These are phyloP conservation scores for Fusarium lyarnte DNA, from an alignment of 2,329 filamentous ascomycete species.

Conservation along the genomic window DNA sequence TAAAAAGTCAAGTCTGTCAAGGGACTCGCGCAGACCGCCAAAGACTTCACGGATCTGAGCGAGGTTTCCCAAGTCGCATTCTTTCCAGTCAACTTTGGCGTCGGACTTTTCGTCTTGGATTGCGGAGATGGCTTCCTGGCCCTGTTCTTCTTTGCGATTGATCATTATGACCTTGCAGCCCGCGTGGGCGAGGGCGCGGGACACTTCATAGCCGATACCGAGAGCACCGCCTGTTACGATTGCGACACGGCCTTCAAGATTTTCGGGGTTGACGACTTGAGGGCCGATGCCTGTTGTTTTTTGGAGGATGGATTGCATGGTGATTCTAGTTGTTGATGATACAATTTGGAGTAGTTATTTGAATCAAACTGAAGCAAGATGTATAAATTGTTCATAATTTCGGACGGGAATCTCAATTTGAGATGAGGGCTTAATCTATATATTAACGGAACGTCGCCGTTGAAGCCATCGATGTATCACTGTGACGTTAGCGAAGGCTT, in stretches of 20 bases:
- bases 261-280: constrained; percentile 46
- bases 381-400: background rate
- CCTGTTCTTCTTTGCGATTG: constrained; percentile 48
- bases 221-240: constrained; percentile 52
- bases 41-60: constrained; percentile 43
- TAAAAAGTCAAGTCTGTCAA: constrained; percentile 54
- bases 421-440: background rate
- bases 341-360: fast-evolving
- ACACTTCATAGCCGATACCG: constrained; percentile 52
- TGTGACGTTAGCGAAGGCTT: background rate
- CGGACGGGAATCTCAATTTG: fast-evolving
- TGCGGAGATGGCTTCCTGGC: constrained; percentile 41
- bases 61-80: constrained; percentile 50
- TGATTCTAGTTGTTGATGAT: background rate
- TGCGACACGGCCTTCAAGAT: constrained; percentile 50
- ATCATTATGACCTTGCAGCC: constrained; percentile 51
- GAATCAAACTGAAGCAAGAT: no score
- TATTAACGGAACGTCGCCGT: background rate
- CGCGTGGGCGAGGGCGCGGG: constrained; percentile 46
- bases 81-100: constrained; percentile 50
- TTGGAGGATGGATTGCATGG: constrained; percentile 51
- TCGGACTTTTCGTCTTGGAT: constrained; percentile 40
- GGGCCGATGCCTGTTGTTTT: constrained; percentile 48
- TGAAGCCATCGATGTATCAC: background rate
- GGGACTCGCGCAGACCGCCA: constrained; percentile 45